Percentiles rank a stretch among this genome's conserved stretches.
Evolutionary conservation across 2,329 filamentous ascomycete species (phyloP).

Genomic region (Cercospora sesami): DNA sequence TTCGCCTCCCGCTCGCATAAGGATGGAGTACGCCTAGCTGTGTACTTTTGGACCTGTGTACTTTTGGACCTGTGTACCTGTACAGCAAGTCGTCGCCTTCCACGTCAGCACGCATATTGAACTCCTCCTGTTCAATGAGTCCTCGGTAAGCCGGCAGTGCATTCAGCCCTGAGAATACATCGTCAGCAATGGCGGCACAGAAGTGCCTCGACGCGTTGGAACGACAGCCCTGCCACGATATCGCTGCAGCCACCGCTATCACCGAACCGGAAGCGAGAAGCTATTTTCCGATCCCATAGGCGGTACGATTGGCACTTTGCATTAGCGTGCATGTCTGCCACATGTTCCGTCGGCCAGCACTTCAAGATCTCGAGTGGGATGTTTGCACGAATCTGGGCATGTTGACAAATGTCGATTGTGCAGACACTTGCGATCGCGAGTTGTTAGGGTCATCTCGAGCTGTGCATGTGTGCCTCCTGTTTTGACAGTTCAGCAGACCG

Average conservation of each 20-base stretch:
- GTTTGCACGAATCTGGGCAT: not conserved
- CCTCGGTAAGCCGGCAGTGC: constrained; percentile 11
- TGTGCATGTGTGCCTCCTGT: not conserved
- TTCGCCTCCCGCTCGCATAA: constrained; percentile 2
- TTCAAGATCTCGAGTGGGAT: not conserved
- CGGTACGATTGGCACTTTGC: constrained; percentile 14
- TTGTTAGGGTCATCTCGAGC: not conserved
- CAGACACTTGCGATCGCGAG: not conserved
- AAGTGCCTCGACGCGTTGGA: not conserved
- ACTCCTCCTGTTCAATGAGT: not conserved
- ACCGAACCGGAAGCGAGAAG: constrained; percentile 5
- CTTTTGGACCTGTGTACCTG: constrained; percentile 4
- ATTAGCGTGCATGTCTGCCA: constrained; percentile 20
- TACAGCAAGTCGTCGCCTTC: constrained; percentile 9
- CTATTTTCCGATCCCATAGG: constrained; percentile 16
- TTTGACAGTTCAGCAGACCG: not conserved
- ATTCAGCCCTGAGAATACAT: constrained; percentile 8
- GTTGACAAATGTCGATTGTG: constrained; percentile 2
- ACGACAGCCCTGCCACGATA: constrained; percentile 11
- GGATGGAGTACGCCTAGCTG: constrained; percentile 3
- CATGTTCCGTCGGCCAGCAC: constrained; percentile 2
- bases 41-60: constrained; percentile 6
- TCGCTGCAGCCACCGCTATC: constrained; percentile 1
- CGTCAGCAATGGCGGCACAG: constrained; percentile 9
- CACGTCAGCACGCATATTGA: constrained; percentile 14